Percentiles rank a stretch among this genome's conserved stretches.
These are phyloP conservation scores for Termitomyces bulborhizus DNA, from an alignment of 768 basidiomycete genomes.

Conservation along the genomic window DNA sequence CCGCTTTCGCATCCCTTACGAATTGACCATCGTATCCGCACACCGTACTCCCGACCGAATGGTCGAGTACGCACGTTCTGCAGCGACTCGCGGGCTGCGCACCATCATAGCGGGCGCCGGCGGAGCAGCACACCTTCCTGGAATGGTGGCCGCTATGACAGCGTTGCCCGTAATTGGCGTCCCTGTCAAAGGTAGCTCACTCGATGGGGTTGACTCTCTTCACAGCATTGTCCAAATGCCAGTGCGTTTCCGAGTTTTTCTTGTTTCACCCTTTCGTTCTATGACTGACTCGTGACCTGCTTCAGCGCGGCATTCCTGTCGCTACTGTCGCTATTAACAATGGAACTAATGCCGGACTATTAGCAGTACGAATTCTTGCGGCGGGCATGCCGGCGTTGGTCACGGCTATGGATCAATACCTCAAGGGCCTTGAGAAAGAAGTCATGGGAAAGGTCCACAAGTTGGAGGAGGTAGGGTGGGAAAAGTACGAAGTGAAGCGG, in stretches of 20 bases:
- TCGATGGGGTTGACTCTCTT: slow-evolving; percentile 96
- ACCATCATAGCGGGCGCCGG: slow-evolving; percentile 93
- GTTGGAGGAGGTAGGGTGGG: slow-evolving; percentile 81
- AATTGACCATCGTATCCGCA: slow-evolving; percentile 93
- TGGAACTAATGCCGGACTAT: slow-evolving; percentile 85
- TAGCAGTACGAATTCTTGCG: slow-evolving; percentile 87
- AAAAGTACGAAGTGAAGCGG: slow-evolving; percentile 55
- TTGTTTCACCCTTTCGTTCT: not conserved
- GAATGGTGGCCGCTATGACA: slow-evolving; percentile 97
- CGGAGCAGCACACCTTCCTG: slow-evolving; percentile 97
- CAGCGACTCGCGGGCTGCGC: slow-evolving; percentile 58
- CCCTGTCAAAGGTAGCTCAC: slow-evolving; percentile 88
- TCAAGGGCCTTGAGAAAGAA: slow-evolving; percentile 62
- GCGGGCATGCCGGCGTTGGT: slow-evolving; percentile 64
- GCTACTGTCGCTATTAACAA: slow-evolving; percentile 98
- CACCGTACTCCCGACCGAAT: slow-evolving; percentile 91
- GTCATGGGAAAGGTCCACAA: slow-evolving; percentile 76
- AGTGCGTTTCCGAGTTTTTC: slow-evolving; percentile 37
- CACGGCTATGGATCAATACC: slow-evolving; percentile 66
- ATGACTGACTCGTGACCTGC: not conserved
- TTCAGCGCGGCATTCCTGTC: slow-evolving; percentile 89
- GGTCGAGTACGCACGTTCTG: slow-evolving; percentile 74
- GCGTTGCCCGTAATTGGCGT: slow-evolving; percentile 91
- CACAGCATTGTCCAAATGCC: slow-evolving; percentile 99
- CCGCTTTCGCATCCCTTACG: slow-evolving; percentile 80